phyloP scores from a whole-genome alignment of 352 stramenopile species.

The Globisporangium parvum region DNA sequence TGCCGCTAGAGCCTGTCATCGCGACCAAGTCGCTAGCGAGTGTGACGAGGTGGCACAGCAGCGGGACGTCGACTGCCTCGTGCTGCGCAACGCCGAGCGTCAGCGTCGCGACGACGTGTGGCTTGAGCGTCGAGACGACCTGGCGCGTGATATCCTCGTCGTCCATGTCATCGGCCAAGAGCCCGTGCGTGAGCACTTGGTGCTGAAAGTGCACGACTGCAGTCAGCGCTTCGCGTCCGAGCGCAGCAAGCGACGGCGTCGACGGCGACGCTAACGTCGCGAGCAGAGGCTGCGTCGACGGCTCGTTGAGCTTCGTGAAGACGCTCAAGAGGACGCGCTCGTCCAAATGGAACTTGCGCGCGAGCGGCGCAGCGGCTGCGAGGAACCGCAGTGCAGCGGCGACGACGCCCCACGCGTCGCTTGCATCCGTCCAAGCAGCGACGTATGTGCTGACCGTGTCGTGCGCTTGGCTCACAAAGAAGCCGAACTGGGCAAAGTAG shows the following conservation, averaged over 20 bases:
- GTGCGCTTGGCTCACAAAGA: conserved; percentile 41
- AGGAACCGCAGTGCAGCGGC: conserved; percentile 47
- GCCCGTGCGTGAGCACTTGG: conserved; percentile 19
- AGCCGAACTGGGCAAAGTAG: conserved; percentile 52
- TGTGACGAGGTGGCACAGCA: conserved; percentile 16
- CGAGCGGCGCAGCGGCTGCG: conserved; percentile 22
- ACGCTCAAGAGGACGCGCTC: conserved; percentile 21
- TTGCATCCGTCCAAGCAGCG: neutral
- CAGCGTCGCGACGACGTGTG: neutral
- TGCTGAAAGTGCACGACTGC: conserved; percentile 26
- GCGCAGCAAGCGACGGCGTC: conserved; percentile 5
- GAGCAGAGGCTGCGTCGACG: neutral
- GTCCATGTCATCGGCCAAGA: conserved; percentile 46
- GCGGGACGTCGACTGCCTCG: neutral
- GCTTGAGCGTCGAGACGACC: conserved; percentile 17
- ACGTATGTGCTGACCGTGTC: conserved; percentile 14
- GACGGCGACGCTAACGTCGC: conserved; percentile 5
- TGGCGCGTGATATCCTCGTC: conserved; percentile 32
- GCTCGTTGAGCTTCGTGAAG: conserved; percentile 23
- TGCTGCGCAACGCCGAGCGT: neutral
- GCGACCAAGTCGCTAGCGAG: conserved; percentile 11
- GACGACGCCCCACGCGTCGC: conserved; percentile 14
- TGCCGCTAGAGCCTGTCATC: conserved; percentile 9
- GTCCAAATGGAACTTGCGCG: conserved; percentile 55
- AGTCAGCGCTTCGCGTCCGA: conserved; percentile 15